A percentile compares a stretch with the other conserved stretches of the same genome.
Conservation (phyloP, 495 filamentous ascomycete genomes). For the Penicillium steckii region DNA sequence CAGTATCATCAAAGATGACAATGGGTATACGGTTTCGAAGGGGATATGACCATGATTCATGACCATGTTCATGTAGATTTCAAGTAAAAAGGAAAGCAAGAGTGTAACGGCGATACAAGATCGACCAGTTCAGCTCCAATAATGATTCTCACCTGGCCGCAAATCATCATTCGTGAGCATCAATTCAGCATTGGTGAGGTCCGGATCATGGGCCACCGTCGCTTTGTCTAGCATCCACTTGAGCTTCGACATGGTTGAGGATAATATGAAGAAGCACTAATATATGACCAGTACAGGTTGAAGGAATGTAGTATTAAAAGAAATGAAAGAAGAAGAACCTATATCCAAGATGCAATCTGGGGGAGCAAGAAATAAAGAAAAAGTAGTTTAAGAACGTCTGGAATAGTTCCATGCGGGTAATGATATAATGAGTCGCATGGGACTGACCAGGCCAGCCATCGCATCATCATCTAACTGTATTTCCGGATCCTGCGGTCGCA, state of each 20-base stretch:
- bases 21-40: too few relatives aligned
- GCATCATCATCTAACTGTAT: conserved; percentile 6
- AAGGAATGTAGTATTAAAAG: background rate
- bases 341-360: background rate
- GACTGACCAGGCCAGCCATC: conserved; percentile 3
- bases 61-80: background rate
- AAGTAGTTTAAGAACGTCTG: background rate
- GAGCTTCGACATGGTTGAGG: conserved; percentile 28
- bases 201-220: conserved; percentile 71
- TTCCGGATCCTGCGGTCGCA: conserved; percentile 8
- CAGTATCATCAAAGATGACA: too few relatives aligned
- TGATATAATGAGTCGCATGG: conserved; percentile 20
- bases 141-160: conserved; percentile 63
- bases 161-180: conserved; percentile 92
- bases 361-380: background rate
- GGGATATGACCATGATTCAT: too few relatives aligned
- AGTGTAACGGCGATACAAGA: background rate
- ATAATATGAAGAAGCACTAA: background rate
- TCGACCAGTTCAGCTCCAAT: background rate
- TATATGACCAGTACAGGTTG: background rate
- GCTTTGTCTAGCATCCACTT: conserved; percentile 50
- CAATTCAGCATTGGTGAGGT: conserved; percentile 77
- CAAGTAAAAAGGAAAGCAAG: background rate
- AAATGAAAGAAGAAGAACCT: background rate
- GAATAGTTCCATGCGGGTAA: conserved; percentile 2